Percentiles rank a stretch among this genome's conserved stretches.
Conservation (phyloP, 805 yeast species). For the Lachancea dasiensis region DNA sequence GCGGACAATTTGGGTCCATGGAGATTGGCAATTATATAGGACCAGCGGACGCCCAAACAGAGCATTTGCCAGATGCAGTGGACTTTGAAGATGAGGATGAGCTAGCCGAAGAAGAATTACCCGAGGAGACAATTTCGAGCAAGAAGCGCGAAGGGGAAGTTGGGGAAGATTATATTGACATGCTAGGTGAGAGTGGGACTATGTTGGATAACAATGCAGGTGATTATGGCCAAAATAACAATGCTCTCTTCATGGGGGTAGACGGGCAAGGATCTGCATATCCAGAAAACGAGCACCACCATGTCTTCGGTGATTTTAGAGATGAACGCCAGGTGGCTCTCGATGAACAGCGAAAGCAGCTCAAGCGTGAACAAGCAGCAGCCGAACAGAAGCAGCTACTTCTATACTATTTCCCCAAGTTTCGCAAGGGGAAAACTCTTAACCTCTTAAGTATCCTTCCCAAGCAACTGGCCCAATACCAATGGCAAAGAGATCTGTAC, state of each 20-base stretch:
- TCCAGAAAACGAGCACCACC: slow-evolving; percentile 10
- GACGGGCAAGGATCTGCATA: slow-evolving; percentile 5
- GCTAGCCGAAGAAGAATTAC: slow-evolving; percentile 78
- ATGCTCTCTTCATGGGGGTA: slow-evolving; percentile 28
- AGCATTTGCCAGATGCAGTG: slow-evolving; percentile 86
- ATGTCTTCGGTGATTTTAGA: slow-evolving; percentile 9
- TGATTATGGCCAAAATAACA: slow-evolving; percentile 21
- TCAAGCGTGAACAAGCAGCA: slow-evolving; percentile 18
- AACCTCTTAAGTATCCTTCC: slow-evolving; percentile 54
- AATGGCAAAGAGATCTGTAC: slow-evolving; percentile 35
- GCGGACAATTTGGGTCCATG: slow-evolving; percentile 34
- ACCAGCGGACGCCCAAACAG: slow-evolving; percentile 39
- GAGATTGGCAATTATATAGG: slow-evolving; percentile 29
- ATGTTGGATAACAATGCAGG: slow-evolving; percentile 31
- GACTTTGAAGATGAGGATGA: slow-evolving; percentile 95
- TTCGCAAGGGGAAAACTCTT: slow-evolving; percentile 42
- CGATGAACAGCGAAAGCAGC: slow-evolving; percentile 11
- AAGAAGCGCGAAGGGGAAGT: slow-evolving; percentile 10
- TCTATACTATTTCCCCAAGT: slow-evolving; percentile 48
- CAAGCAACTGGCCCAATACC: slow-evolving; percentile 40
- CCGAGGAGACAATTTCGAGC: slow-evolving; percentile 29
- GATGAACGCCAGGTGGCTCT: slow-evolving; percentile 16
- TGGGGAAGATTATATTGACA: slow-evolving; percentile 25
- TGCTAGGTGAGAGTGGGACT: slow-evolving; percentile 24
- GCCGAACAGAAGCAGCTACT: slow-evolving; percentile 35